Evolutionary conservation across 1,284 basidiomycete genomes (phyloP), one percentile per base, ranked within the genome.

Genomic region (Mycocalia duriaeana): DNA sequence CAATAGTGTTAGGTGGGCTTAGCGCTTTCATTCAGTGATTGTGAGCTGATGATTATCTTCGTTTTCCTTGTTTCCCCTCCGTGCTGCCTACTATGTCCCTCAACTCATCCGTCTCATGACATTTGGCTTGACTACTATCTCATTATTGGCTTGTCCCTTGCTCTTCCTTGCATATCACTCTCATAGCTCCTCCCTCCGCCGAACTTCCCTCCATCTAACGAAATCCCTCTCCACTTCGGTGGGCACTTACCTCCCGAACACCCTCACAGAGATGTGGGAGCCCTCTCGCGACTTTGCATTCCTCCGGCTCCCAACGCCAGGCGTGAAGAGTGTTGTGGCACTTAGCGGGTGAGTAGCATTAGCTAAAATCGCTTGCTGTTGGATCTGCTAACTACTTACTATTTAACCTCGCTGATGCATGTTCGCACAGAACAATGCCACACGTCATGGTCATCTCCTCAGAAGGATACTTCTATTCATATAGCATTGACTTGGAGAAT

Each of bases 391-490:
- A 3, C 13, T 24, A 13, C 23, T 13, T 39, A 2, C 16, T 34
- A 13, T 34, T 34, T 39, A 19, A 20, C 36, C 25, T 24, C 11
- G 8, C 11, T 45, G 20, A 24, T 9, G 7, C 23, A 18, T 23
- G 20, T 14, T 48, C 93, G 91, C 13, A n/a, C n/a, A n/a, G n/a
- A n/a, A 94, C 91, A 8, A 89, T 91, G 66, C 95, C 95, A 0
- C 93, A 98, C 54, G 90, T 98, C 4, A 96, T 98, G 91, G 94
- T 98, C 9, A 84, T 97, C 44, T 94, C 93, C 0, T 91, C 91
- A 0, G 94, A 98, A 54, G 95, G 95, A 0, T 89, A 92, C 57
- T 96, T 97, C 64, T 97, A 98, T 63, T 85, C 87, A 6, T 99
- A 99, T 67, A 90, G 80, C 59, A 95, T 99, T 59, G 95, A 99